Conservation (phyloP, 345 rosid species). For the Luvunga scandens region DNA sequence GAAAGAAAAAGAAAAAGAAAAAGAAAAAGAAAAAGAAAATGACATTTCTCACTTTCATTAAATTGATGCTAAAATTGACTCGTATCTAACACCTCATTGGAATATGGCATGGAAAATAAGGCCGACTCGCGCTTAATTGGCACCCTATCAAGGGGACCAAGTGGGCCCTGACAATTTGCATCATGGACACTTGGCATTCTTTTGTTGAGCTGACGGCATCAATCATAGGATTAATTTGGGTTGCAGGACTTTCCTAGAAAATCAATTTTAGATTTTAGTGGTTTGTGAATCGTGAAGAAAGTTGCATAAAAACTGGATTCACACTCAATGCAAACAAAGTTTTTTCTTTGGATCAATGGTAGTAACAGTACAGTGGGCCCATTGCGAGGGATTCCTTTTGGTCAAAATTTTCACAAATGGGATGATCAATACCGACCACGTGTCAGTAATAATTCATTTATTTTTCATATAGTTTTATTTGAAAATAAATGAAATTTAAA, state of each 20-base stretch:
- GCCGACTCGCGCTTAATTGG: conserved; percentile 14
- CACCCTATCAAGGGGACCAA: conserved; percentile 12
- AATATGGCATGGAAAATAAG: conserved; percentile 5
- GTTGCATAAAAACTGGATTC: too few relatives aligned
- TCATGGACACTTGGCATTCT: conserved; percentile 8
- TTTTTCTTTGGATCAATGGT: not conserved
- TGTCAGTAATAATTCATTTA: not conserved
- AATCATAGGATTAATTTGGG: not conserved
- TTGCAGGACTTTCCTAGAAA: conserved; percentile 7
- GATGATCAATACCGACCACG: not conserved
- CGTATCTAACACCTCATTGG: not conserved
- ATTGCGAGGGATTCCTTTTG: not conserved
- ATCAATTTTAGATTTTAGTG: not conserved
- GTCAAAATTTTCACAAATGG: conserved; percentile 6
- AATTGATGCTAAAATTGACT: conserved; percentile 6
- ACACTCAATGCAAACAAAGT: too few relatives aligned
- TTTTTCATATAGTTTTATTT: too few relatives aligned
- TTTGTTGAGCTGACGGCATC: conserved; percentile 12
- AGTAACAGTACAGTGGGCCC: not conserved
- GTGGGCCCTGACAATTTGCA: not conserved
- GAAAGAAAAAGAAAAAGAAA: too few relatives aligned
- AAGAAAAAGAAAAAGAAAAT: not conserved
- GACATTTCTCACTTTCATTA: conserved; percentile 2
- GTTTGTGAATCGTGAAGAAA: not conserved
- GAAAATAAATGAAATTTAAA: too few relatives aligned